A percentile compares a stretch with the other conserved stretches of the same genome.
Conservation (phyloP, 257 asterid genomes). For the Coffea canephora region DNA sequence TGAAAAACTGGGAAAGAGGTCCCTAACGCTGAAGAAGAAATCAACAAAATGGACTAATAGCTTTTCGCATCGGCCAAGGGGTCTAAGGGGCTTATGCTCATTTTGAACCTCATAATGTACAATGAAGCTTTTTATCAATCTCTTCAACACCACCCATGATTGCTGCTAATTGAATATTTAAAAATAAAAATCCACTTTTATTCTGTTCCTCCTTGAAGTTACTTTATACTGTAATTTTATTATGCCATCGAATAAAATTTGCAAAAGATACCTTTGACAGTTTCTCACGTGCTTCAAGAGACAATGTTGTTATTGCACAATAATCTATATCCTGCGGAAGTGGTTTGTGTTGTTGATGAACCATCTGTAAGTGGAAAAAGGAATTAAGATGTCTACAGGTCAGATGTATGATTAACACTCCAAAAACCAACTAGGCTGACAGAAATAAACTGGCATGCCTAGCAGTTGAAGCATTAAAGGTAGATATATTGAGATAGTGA, state of each 20-base stretch:
- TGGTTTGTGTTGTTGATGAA: constrained; percentile 72
- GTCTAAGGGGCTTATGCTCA: no score
- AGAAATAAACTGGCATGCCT: not conserved
- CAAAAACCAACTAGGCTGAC: not conserved
- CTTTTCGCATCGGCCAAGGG: no score
- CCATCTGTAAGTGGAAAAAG: constrained; percentile 60
- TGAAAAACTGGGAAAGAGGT: not conserved
- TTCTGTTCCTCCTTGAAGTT: no score
- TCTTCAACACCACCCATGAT: no score
- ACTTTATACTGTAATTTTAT: no score
- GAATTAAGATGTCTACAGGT: not conserved
- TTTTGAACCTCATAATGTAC: no score
- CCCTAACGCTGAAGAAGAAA: no score
- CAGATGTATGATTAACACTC: constrained; percentile 2
- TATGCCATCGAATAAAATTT: not conserved
- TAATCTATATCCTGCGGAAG: constrained; percentile 82
- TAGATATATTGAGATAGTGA: not conserved
- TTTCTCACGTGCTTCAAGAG: constrained; percentile 92
- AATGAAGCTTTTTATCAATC: no score
- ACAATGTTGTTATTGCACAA: constrained; percentile 69
- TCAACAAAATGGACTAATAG: no score
- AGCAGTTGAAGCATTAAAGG: not conserved
- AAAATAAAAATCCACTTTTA: no score
- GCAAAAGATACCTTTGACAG: constrained; percentile 69
- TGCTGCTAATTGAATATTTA: no score